A percentile compares a stretch with the other conserved stretches of the same genome.
Conservation (phyloP, 441 rosid species). For the Pelargonium myrrhifolium region DNA sequence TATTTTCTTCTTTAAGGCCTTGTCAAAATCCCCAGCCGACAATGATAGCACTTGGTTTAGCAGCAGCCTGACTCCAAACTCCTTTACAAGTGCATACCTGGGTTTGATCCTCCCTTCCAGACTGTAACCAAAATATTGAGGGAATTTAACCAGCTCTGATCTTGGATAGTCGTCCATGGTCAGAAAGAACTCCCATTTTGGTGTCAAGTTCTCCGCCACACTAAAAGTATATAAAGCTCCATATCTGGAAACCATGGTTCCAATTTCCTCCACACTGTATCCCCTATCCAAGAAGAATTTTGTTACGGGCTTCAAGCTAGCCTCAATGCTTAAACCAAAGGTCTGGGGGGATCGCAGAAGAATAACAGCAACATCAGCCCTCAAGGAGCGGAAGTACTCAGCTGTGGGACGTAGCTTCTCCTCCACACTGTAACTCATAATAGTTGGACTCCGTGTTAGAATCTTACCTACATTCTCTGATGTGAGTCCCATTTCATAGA, state of each 20-base stretch:
- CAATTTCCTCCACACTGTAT: conserved; percentile 42
- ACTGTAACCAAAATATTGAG: conserved; percentile 72
- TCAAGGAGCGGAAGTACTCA: conserved; percentile 50
- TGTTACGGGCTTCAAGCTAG: conserved; percentile 55
- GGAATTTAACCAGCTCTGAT: conserved; percentile 62
- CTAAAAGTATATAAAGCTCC: conserved; percentile 64
- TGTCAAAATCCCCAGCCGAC: conserved; percentile 41
- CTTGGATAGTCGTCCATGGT: conserved; percentile 64
- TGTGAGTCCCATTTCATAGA: conserved; percentile 51
- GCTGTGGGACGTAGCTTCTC: conserved; percentile 60
- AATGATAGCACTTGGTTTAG: conserved; percentile 62
- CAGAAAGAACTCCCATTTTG: conserved; percentile 75
- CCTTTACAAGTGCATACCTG: conserved; percentile 47
- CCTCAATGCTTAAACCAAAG: conserved; percentile 65
- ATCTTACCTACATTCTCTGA: conserved; percentile 49
- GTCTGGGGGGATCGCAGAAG: conserved; percentile 55
- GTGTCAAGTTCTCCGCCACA: conserved; percentile 49
- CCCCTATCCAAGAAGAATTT: conserved; percentile 59
- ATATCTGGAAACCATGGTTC: conserved; percentile 58
- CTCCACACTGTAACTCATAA: conserved; percentile 59
- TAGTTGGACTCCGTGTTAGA: conserved; percentile 55
- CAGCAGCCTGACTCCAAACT: conserved; percentile 43
- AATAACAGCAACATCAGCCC: conserved; percentile 51
- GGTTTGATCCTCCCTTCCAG: conserved; percentile 68
- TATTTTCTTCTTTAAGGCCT: conserved; percentile 48